Evolutionary conservation across 805 yeast species (phyloP).

Genomic region (Suhomyces kilbournensis): DNA sequence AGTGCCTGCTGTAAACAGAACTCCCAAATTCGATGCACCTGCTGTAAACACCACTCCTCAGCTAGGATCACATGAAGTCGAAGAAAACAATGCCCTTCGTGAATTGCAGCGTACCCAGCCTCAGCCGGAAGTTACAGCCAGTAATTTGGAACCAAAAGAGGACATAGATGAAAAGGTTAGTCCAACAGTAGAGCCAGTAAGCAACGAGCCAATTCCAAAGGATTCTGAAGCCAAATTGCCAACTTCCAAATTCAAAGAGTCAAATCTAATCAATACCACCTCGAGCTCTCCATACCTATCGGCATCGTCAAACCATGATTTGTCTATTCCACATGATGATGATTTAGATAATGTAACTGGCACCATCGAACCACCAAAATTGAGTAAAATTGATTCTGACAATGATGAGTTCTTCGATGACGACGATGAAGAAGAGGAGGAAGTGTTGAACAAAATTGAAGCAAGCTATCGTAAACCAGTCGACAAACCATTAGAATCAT

Average conservation of each 20-base stretch:
- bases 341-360: not conserved
- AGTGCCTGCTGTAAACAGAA: not conserved
- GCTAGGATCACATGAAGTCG: not conserved
- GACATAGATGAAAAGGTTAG: not conserved
- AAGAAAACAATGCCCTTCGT: not conserved
- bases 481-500: not conserved
- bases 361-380: not conserved
- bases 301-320: not conserved
- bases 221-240: not conserved
- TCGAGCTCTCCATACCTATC: constrained; percentile 2
- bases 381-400: not conserved
- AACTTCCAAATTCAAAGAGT: not conserved
- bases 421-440: not conserved
- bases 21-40: not conserved
- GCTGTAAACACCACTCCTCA: not conserved
- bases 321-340: not conserved
- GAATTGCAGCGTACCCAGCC: not conserved
- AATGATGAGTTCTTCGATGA: not conserved
- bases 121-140: not conserved
- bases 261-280: not conserved
- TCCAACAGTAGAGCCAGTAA: not conserved
- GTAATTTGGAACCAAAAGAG: not conserved
- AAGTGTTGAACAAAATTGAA: not conserved
- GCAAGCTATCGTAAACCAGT: not conserved
- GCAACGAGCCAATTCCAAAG: not conserved